phyloP scores from a whole-genome alignment of 768 basidiomycete species.

The Boletus coccyginus region DNA sequence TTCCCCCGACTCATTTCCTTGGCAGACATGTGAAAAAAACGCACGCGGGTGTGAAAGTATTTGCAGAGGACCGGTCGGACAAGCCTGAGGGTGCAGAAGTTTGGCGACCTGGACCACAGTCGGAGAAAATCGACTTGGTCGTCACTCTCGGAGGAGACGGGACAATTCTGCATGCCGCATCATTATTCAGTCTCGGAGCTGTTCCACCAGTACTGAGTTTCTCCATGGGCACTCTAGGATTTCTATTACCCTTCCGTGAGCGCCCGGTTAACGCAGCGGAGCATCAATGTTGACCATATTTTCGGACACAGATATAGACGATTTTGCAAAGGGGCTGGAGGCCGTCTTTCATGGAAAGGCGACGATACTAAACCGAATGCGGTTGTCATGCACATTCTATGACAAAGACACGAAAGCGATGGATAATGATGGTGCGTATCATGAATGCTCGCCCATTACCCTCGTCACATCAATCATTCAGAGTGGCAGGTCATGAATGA shows the following conservation, averaged over 20 bases:
- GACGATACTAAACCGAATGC: constrained; percentile 86
- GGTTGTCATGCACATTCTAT: constrained; percentile 78
- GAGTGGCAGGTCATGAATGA: constrained; percentile 99
- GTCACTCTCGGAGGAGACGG: constrained; percentile 94
- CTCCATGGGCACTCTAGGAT: constrained; percentile 82
- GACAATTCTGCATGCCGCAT: constrained; percentile 91
- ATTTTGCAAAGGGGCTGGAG: constrained; percentile 76
- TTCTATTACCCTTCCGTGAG: constrained; percentile 92
- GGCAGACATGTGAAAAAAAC: constrained; percentile 53
- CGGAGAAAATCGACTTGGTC: constrained; percentile 76
- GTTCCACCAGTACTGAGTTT: constrained; percentile 81
- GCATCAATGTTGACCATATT: neutral
- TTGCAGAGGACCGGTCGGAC: constrained; percentile 64
- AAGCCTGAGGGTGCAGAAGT: constrained; percentile 62
- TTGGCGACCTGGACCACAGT: constrained; percentile 54
- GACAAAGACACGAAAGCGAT: constrained; percentile 58
- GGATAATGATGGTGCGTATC: constrained; percentile 54
- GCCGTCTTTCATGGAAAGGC: constrained; percentile 78
- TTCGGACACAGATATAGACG: constrained; percentile 70
- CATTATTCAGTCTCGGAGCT: constrained; percentile 84
- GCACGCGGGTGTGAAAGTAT: constrained; percentile 62
- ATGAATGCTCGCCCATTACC: neutral
- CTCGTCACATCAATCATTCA: constrained; percentile 23
- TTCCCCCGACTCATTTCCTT: neutral
- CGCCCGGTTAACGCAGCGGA: neutral